Base-by-base conservation (phyloP, 257 asterid species). In the Orobanche coerulescens region DNA sequence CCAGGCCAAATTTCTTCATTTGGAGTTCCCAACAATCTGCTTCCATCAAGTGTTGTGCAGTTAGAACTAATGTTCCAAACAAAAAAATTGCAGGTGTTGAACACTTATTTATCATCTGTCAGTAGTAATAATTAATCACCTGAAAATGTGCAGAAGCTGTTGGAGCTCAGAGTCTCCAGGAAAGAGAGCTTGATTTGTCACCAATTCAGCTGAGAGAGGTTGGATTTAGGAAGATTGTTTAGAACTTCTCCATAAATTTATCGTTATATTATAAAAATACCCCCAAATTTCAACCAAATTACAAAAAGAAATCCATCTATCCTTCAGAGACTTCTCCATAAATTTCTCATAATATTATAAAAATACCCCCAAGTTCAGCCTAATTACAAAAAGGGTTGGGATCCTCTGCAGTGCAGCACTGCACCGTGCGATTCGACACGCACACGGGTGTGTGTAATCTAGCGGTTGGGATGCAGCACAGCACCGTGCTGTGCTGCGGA, bases 101-200 rank as follows among this genome's bases (percentile, higher is more conserved):
- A n/a, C n/a, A n/a, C n/a, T n/a, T n/a, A n/a, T n/a, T n/a, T n/a
- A n/a, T n/a, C n/a, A n/a, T n/a, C n/a, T n/a, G n/a, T n/a, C n/a
- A n/a, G n/a, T n/a, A n/a, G n/a, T n/a, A n/a, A n/a, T n/a, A n/a
- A 20, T 55, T 22, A 52, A 19, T 26, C 24, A 90, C 96, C 94
- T 89, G 92, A 93, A 93, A 65, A 93, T 93, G 88, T 93, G 97
- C 2, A 93, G 92, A 55, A 93, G 91, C 78, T 93, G 99, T 50
- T 93, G 99, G 62, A 93, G 86, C 76, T 93, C 99, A 54, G 97
- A 89, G 71, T 93, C 99, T 72, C 99, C 99, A 7, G 81, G 84
- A 71, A 93, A 93, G 69, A 93, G 81, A 25, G 96, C 94, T 73
- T 82, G 88, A 40, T 82, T 90, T 13, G 94, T 93, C 64, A 87